A percentile compares a stretch with the other conserved stretches of the same genome.
Conservation (phyloP, 169 alveolate genomes). For the Cryptosporidium andersoni region DNA sequence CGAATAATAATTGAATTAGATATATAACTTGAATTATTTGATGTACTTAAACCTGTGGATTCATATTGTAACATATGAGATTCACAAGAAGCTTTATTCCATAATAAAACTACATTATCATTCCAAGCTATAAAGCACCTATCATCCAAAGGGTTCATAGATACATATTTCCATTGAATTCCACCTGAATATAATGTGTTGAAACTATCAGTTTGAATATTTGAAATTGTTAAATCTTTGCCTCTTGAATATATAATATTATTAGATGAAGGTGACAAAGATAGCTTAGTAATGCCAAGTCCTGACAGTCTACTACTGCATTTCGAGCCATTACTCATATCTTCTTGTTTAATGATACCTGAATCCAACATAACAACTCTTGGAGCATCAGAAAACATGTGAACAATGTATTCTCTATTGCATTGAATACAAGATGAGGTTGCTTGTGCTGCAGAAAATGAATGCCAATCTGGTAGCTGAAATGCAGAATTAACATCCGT, state of each 20-base stretch:
- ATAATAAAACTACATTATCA: conserved; percentile 11
- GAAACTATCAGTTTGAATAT: conserved; percentile 34
- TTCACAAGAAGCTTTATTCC: conserved; percentile 46
- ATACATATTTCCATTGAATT: conserved; percentile 32
- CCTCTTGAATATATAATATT: conserved; percentile 41
- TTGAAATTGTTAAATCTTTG: conserved; percentile 32
- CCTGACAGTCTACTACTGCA: conserved; percentile 53
- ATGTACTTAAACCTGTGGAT: neutral
- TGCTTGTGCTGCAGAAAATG: conserved; percentile 21
- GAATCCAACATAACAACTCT: conserved; percentile 53
- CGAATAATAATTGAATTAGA: conserved; percentile 11
- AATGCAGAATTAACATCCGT: conserved; percentile 8
- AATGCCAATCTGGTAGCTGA: conserved; percentile 27
- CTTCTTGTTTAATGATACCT: conserved; percentile 34
- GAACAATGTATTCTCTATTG: conserved; percentile 54
- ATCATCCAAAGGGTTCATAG: conserved; percentile 43
- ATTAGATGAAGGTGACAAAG: conserved; percentile 36
- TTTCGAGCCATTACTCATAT: conserved; percentile 33
- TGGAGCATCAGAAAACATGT: conserved; percentile 62
- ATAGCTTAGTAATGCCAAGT: conserved; percentile 50
- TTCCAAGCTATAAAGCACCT: conserved; percentile 60
- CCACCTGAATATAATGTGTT: conserved; percentile 4
- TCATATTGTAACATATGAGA: conserved; percentile 28
- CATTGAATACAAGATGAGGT: conserved; percentile 32
- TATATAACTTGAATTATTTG: conserved; percentile 9